phyloP scores from a whole-genome alignment of 2,329 filamentous ascomycete genomes.

The Neurospora sp. region DNA sequence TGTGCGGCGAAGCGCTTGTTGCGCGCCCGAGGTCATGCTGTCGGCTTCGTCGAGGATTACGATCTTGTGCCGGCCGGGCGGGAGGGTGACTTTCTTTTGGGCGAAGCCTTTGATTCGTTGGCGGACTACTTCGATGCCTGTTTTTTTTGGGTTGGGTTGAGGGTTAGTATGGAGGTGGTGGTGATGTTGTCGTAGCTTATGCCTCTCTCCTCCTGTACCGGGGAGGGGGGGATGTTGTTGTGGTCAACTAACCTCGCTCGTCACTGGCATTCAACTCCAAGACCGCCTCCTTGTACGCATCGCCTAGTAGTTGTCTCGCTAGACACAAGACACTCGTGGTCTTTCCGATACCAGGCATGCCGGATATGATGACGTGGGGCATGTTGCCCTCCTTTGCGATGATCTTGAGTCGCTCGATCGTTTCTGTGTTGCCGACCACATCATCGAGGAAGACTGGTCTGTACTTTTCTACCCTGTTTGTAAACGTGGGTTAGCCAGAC shows the following conservation, averaged over 20 bases:
- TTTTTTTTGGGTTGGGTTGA: not conserved
- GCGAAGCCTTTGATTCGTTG: constrained; percentile 98
- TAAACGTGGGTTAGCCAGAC: constrained; percentile 8
- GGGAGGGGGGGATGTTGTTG: not conserved
- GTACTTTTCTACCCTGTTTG: constrained; percentile 90
- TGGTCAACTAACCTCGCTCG: constrained; percentile 55
- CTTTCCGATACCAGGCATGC: constrained; percentile 98
- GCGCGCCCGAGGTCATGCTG: constrained; percentile 97
- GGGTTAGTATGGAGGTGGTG: constrained; percentile 1
- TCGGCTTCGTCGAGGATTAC: constrained; percentile 98
- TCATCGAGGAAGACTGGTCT: constrained; percentile 90
- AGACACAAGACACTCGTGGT: constrained; percentile 92
- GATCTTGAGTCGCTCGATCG: constrained; percentile 93
- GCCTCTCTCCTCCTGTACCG: not conserved
- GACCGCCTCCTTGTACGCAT: constrained; percentile 94
- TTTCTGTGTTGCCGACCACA: constrained; percentile 95
- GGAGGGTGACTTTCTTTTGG: constrained; percentile 96
- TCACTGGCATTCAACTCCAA: constrained; percentile 94
- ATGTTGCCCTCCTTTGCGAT: constrained; percentile 98
- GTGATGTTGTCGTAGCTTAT: not conserved
- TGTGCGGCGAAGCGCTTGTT: constrained; percentile 81
- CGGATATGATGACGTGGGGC: constrained; percentile 98
- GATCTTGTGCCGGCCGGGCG: constrained; percentile 82
- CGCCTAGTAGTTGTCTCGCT: constrained; percentile 80
- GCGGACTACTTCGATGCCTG: constrained; percentile 90